Conservation (phyloP, 192 early-diverging fungal species). For the Borealophlyctis nickersoniae region DNA sequence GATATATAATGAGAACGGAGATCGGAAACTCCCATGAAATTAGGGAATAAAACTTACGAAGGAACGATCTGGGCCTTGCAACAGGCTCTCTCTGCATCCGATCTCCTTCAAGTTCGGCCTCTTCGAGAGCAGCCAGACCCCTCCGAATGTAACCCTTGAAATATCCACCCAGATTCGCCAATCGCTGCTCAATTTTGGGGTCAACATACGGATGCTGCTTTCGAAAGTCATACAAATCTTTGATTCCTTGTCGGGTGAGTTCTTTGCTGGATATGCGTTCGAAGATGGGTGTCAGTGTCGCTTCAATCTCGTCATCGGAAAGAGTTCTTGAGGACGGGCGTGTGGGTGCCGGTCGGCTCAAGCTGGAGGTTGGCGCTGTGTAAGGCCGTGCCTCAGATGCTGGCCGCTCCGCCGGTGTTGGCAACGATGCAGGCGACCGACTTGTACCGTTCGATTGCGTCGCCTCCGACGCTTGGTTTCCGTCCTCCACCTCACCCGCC, state of each 20-base stretch:
- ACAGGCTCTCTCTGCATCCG: too few relatives aligned
- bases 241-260: slow-evolving; percentile 69
- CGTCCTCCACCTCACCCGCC: not conserved
- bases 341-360: too few relatives aligned
- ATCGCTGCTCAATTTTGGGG: slow-evolving; percentile 54
- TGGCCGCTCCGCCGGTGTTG: too few relatives aligned
- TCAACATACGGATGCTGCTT: slow-evolving; percentile 68
- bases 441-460: too few relatives aligned
- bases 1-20: too few relatives aligned
- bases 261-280: slow-evolving; percentile 66
- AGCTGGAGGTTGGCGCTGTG: too few relatives aligned
- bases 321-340: slow-evolving; percentile 12
- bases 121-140: slow-evolving; percentile 56
- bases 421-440: too few relatives aligned
- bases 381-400: too few relatives aligned
- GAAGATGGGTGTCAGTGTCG: slow-evolving; percentile 65
- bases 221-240: slow-evolving; percentile 73
- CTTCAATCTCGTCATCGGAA: slow-evolving; percentile 63
- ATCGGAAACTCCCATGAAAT: too few relatives aligned
- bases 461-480: not conserved
- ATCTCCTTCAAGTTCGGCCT: too few relatives aligned
- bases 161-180: slow-evolving; percentile 61
- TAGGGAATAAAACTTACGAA: too few relatives aligned
- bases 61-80: too few relatives aligned
- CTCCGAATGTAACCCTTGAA: slow-evolving; percentile 76